Evolutionary conservation across 2,329 filamentous ascomycete genomes (phyloP), one percentile per base, ranked within the genome.

Genomic region (Shiraia bambusicola): DNA sequence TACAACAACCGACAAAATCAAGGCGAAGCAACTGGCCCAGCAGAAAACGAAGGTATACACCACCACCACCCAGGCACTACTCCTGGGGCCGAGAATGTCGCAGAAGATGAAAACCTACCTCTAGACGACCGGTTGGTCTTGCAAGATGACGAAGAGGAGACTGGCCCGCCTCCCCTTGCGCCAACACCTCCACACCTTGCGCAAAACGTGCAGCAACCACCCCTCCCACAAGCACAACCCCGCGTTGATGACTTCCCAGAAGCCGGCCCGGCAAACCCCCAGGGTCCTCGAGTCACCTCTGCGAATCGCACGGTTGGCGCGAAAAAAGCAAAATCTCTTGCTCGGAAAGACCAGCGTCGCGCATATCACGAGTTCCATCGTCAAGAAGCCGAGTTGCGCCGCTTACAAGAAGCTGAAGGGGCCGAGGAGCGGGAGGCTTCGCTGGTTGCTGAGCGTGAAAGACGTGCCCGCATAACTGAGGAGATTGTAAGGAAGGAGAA

Each of bases 341-440:
- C 72, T 0, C 67, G 72, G 13, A 65, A 65, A 40, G 72, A 77
- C 43, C 66, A 71, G 44, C 61, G 66, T 1, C 54, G 69, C 12
- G 66, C 66, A 12, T 77, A 77, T 54, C 68, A 77, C 53, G 76
- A 78, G 49, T 77, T 77, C 50, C 63, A 71, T 46, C 65, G 73
- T 2, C 67, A 71, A 11, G 72, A 76, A 59, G 73, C 72, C 4
- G 74, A 76, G 30, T 63, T 70, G 14, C 69, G 74, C 14, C 65
- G 73, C 0, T 61, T 69, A 2, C 58, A 58, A 9, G 73, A 75
- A 7, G 71, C 68, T 0, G 70, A 69, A 31, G 69, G 67, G 4
- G 67, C 67, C 0, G 70, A 69, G 14, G 74, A 76, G 52, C 67
- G 75, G 1, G 73, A 76, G 37, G 71, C 69, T 4, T 62, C 61